Conservation (phyloP, 73 alveolate genomes). For the Loxodes magnus region DNA sequence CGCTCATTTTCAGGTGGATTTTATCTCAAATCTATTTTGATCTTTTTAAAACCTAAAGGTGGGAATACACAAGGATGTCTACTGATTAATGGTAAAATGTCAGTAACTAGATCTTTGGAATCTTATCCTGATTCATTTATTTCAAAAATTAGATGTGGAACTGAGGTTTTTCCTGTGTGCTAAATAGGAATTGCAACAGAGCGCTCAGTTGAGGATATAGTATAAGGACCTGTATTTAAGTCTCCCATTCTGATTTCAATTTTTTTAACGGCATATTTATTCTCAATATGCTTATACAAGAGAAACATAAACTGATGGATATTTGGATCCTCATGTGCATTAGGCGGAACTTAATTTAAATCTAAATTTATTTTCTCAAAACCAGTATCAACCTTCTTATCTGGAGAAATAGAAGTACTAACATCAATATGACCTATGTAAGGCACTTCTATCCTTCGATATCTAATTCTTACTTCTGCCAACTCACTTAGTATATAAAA, state of each 20-base stretch:
- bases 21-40: constrained; percentile 52
- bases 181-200: constrained; percentile 67
- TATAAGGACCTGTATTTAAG: constrained; percentile 68
- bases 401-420: constrained; percentile 64
- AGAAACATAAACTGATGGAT: too few species aligned
- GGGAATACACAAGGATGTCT: constrained; percentile 74
- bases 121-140: constrained; percentile 60
- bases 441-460: constrained; percentile 81
- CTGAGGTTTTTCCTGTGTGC: constrained; percentile 35
- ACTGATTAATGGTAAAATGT: constrained; percentile 70
- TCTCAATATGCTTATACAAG: too few species aligned
- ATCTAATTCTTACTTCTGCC: constrained; percentile 67
- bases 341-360: constrained; percentile 67
- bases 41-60: constrained; percentile 69
- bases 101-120: constrained; percentile 63
- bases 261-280: constrained; percentile 32
- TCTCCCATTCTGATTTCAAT: constrained; percentile 59
- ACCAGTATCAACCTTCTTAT: constrained; percentile 79
- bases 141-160: constrained; percentile 48
- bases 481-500: constrained; percentile 65
- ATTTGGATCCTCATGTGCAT: constrained; percentile 65
- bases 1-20: constrained; percentile 52
- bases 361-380: constrained; percentile 82
- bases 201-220: constrained; percentile 62
- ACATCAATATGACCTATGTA: constrained; percentile 76